phyloP scores from a whole-genome alignment of 495 filamentous ascomycete genomes.

The Penicillium dipodomyicola region DNA sequence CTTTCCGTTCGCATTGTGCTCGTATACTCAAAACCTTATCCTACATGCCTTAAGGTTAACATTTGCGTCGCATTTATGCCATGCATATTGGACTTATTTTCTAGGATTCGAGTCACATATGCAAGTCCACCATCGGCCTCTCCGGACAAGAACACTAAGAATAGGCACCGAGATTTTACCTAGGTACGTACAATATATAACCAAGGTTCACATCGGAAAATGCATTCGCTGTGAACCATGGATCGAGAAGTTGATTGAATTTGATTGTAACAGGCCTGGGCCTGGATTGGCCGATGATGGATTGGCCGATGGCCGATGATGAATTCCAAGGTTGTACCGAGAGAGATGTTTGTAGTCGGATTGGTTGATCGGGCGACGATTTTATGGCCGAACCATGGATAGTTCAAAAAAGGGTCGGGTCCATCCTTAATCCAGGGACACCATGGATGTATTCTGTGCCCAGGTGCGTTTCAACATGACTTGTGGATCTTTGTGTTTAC shows the following conservation, averaged over 20 bases:
- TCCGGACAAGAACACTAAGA: not conserved
- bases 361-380: not conserved
- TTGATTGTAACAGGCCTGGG: not conserved
- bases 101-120: not conserved
- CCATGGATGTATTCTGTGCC: too few relatives aligned
- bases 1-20: not conserved
- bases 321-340: too few relatives aligned
- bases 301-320: conserved; percentile 1
- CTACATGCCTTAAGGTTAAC: not conserved
- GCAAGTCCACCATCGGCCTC: not conserved
- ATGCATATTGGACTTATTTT: not conserved
- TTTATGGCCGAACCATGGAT: not conserved
- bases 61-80: not conserved
- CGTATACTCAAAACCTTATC: not conserved
- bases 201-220: not conserved
- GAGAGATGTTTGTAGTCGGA: not conserved
- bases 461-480: too few relatives aligned
- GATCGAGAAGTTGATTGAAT: not conserved
- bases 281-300: not conserved
- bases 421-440: too few relatives aligned
- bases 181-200: not conserved
- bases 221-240: not conserved
- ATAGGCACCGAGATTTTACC: not conserved
- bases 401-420: not conserved
- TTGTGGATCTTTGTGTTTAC: too few relatives aligned